Conservation (phyloP, 2,329 filamentous ascomycete genomes). For the Pyrenophora seminiperda region DNA sequence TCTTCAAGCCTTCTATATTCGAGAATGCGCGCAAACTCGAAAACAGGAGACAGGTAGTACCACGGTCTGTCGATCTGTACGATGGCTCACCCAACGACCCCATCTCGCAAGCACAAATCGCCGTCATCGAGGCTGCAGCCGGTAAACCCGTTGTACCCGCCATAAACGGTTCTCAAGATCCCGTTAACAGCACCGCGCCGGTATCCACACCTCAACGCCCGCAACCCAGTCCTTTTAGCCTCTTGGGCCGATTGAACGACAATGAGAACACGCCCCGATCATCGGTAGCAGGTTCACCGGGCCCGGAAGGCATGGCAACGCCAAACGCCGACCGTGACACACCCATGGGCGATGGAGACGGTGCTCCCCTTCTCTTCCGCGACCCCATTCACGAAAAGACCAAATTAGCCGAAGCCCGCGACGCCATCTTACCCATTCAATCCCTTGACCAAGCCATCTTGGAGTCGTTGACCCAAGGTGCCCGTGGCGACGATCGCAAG, state of each 20-base stretch:
- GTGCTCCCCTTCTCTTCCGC: constrained; percentile 46
- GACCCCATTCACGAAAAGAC: constrained; percentile 56
- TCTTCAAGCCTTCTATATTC: constrained; percentile 87
- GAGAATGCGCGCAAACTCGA: constrained; percentile 80
- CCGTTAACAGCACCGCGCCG: constrained; percentile 42
- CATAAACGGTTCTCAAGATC: constrained; percentile 44
- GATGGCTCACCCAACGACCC: constrained; percentile 93
- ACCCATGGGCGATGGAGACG: constrained; percentile 50
- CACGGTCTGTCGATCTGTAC: constrained; percentile 91
- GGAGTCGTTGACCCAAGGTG: constrained; percentile 84
- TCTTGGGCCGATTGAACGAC: constrained; percentile 70
- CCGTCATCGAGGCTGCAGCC: constrained; percentile 60
- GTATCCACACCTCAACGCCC: constrained; percentile 60
- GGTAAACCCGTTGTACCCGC: constrained; percentile 38
- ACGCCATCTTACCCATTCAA: constrained; percentile 79
- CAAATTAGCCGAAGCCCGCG: constrained; percentile 67
- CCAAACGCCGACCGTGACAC: constrained; percentile 60
- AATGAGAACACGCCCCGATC: constrained; percentile 78
- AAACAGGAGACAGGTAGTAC: constrained; percentile 79
- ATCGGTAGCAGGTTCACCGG: constrained; percentile 86
- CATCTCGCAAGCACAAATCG: constrained; percentile 79
- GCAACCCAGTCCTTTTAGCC: constrained; percentile 65
- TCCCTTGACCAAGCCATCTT: constrained; percentile 89
- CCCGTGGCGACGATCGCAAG: constrained; percentile 89
- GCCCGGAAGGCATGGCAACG: constrained; percentile 79